Percentiles rank a stretch among this genome's conserved stretches.
These are phyloP conservation scores for Phytophthora citrophthora DNA, from an alignment of 352 stramenopile species.

Conservation along the genomic window DNA sequence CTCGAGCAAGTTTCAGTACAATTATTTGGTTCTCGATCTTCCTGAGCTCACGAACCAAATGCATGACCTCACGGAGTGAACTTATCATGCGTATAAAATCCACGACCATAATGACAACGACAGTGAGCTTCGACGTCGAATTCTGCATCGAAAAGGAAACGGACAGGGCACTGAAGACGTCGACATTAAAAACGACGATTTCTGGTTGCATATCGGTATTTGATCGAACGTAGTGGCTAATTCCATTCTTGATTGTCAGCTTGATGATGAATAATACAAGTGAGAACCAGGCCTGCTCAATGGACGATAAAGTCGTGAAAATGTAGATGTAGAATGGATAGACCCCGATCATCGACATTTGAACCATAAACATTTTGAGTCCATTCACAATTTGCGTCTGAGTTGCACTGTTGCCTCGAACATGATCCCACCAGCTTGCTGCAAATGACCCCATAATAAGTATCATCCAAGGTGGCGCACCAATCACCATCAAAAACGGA, in stretches of 20 bases:
- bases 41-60: not conserved
- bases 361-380: too few relatives aligned
- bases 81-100: conserved; percentile 22
- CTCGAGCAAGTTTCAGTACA: too few relatives aligned
- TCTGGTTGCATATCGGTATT: conserved; percentile 32
- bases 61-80: conserved; percentile 15
- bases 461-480: too few relatives aligned
- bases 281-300: conserved; percentile 20
- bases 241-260: conserved; percentile 24
- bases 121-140: conserved; percentile 10
- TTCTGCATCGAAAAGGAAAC: too few relatives aligned
- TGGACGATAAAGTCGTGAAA: conserved; percentile 17
- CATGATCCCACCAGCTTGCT: too few relatives aligned
- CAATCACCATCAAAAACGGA: too few relatives aligned
- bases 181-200: not conserved
- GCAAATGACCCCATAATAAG: too few relatives aligned
- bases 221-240: conserved; percentile 13
- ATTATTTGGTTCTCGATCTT: too few relatives aligned
- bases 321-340: conserved; percentile 31
- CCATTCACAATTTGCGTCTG: too few relatives aligned
- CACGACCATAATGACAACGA: conserved; percentile 26
- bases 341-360: too few relatives aligned
- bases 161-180: too few relatives aligned
- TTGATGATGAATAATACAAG: conserved; percentile 1
- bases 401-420: too few relatives aligned